phyloP scores from a whole-genome alignment of 176 grass and related monocot species.

The Raddia distichophylla region DNA sequence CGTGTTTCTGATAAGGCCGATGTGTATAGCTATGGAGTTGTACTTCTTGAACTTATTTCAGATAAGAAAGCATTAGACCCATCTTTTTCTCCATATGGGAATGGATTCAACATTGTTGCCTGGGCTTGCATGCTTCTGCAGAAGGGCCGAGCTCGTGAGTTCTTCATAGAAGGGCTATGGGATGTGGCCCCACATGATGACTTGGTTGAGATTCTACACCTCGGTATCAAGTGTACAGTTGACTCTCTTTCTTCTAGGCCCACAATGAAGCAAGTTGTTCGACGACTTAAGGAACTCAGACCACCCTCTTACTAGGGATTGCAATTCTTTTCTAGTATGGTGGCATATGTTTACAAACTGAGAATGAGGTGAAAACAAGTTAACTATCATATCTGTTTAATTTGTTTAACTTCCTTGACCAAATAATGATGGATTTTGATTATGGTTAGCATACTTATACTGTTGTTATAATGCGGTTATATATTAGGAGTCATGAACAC shows the following conservation, averaged over 20 bases:
- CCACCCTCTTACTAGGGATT: slow-evolving; percentile 60
- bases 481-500: slow-evolving; percentile 7
- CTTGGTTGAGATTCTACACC: slow-evolving; percentile 86
- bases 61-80: slow-evolving; percentile 93
- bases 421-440: background rate
- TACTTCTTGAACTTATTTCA: slow-evolving; percentile 88
- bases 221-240: slow-evolving; percentile 88
- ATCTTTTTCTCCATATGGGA: slow-evolving; percentile 97
- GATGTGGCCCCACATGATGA: slow-evolving; percentile 89
- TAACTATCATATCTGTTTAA: background rate
- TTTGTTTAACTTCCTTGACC: background rate
- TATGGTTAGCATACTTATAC: background rate
- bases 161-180: slow-evolving; percentile 94
- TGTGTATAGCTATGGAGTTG: slow-evolving; percentile 96
- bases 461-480: background rate
- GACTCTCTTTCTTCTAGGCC: slow-evolving; percentile 85
- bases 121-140: slow-evolving; percentile 95
- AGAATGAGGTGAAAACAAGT: slow-evolving; percentile 37
- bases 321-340: slow-evolving; percentile 25
- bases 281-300: slow-evolving; percentile 82
- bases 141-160: slow-evolving; percentile 83
- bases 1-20: slow-evolving; percentile 98
- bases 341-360: slow-evolving; percentile 8
- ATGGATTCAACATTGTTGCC: slow-evolving; percentile 96
- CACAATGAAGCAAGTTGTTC: slow-evolving; percentile 97